A percentile compares a stretch with the other conserved stretches of the same genome.
Conservation (phyloP, 2,329 filamentous ascomycete genomes). For the Pseudocercospora ulei region DNA sequence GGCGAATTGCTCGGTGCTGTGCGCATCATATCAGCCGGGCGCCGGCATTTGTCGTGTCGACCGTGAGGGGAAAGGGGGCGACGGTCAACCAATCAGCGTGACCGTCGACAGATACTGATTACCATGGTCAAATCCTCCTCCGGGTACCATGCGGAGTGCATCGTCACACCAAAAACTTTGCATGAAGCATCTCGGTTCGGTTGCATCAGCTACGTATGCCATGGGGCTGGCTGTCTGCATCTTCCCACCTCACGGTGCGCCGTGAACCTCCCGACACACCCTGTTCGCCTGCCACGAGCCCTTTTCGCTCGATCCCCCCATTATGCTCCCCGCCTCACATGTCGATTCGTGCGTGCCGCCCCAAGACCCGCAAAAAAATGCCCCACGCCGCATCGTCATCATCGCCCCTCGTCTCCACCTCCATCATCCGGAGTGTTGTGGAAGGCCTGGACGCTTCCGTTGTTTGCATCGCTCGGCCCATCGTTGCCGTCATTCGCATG, state of each 20-base stretch:
- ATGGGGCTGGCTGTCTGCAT: conserved; percentile 1
- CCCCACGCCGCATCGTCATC: background rate
- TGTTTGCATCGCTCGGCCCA: background rate
- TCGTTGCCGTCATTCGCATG: background rate
- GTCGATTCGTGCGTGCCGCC: background rate
- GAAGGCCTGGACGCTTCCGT: conserved; percentile 1
- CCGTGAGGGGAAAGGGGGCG: too few relatives aligned
- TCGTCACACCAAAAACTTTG: too few relatives aligned
- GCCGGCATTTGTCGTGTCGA: too few relatives aligned
- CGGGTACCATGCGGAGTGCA: too few relatives aligned
- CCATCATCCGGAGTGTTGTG: background rate
- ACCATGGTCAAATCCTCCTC: too few relatives aligned
- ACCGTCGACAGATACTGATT: too few relatives aligned
- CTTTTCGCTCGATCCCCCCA: conserved; percentile 4
- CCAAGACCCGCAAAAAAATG: conserved; percentile 2
- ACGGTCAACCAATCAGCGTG: too few relatives aligned
- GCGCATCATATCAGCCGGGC: too few relatives aligned
- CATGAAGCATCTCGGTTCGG: background rate
- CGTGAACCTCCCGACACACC: conserved; percentile 2
- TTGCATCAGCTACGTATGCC: conserved; percentile 1
- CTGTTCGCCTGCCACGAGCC: conserved; percentile 3
- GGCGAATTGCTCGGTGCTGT: too few relatives aligned
- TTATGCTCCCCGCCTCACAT: background rate
- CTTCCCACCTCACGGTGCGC: conserved; percentile 3
- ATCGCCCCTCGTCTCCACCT: conserved; percentile 1